Base-by-base conservation (phyloP, 331 rosid species). In the Malus hybrid region DNA sequence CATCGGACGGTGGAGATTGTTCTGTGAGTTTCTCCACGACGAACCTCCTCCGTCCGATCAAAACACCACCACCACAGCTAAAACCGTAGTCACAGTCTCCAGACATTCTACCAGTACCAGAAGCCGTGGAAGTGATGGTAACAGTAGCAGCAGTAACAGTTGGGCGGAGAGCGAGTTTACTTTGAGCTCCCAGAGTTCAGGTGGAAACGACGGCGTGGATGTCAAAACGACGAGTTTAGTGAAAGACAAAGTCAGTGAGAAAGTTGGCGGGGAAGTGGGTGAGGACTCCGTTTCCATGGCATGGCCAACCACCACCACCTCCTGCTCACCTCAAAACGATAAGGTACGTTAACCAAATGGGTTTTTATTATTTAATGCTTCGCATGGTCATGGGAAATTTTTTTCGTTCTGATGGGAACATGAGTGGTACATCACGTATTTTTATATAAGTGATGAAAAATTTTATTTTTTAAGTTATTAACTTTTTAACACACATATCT, bases 141-240 rank as follows among this genome's bases (percentile, higher is more conserved):
- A 59, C 64, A 15, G 69, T 18, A 57, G 50, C 7, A 77, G 79
- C 22, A 48, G 85, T 14, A 78, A 82, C 67, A 88, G 96, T 46
- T 83, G 93, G 97, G 75, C 69, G 6, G 92, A 81, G 70, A 87
- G 84, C 7, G 93, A 90, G 16, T 87, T 79, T 55, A 79, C 87
- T 2, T 65, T 73, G 61, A 39, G 70, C 50, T 82, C 82, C 16
- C 87, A 75, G 42, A 67, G 78, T 76, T 82, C 82, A 16, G 28
- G 52, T 0, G 81, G 69, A 71, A 83, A 73, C 84, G 79, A 79
- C 88, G 78, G 46, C 65, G 71, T 55, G 19, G 72, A 55, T 6
- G 50, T 65, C 10, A 55, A 63, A 59, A 83, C 0, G 73, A 72
- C 18, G 11, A 29, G 12, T 63, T 69, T n/a, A 28, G 39, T 57